Evolutionary conservation across 306 rosid species (phyloP).

Genomic region (Gillenia trifoliata): DNA sequence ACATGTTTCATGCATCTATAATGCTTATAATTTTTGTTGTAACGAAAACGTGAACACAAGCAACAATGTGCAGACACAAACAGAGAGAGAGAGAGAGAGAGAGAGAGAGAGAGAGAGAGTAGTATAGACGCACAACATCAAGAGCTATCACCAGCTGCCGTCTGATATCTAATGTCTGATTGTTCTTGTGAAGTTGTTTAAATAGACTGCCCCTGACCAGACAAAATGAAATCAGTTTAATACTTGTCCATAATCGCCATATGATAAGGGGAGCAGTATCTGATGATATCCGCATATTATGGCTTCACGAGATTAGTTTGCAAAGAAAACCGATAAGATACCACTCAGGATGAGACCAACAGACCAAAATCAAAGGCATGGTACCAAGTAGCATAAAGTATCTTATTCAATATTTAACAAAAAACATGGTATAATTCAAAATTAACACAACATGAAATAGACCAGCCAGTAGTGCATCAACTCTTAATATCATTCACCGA

Average conservation of each 20-base stretch:
- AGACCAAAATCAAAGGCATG: background rate
- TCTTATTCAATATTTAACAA: background rate
- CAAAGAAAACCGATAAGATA: background rate
- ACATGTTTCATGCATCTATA: background rate
- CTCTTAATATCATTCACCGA: background rate
- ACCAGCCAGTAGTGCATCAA: background rate
- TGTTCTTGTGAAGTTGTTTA: slow-evolving; percentile 60
- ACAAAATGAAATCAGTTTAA: slow-evolving; percentile 16
- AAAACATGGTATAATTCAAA: background rate
- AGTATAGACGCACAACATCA: slow-evolving; percentile 51
- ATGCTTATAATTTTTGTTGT: background rate
- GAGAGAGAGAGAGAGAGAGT: slow-evolving; percentile 16
- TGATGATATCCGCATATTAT: background rate
- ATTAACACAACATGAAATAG: background rate
- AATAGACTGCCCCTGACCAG: slow-evolving; percentile 74
- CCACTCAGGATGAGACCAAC: background rate
- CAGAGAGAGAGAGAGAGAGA: background rate
- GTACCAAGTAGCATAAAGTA: background rate
- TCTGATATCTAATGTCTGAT: slow-evolving; percentile 55
- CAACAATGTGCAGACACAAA: background rate
- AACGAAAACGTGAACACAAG: background rate
- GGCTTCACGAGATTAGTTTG: background rate
- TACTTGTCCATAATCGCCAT: slow-evolving; percentile 1
- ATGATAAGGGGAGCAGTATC: background rate
- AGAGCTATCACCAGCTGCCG: slow-evolving; percentile 70